phyloP scores from a whole-genome alignment of 345 rosid genomes.

The Pistacia integerrima region DNA sequence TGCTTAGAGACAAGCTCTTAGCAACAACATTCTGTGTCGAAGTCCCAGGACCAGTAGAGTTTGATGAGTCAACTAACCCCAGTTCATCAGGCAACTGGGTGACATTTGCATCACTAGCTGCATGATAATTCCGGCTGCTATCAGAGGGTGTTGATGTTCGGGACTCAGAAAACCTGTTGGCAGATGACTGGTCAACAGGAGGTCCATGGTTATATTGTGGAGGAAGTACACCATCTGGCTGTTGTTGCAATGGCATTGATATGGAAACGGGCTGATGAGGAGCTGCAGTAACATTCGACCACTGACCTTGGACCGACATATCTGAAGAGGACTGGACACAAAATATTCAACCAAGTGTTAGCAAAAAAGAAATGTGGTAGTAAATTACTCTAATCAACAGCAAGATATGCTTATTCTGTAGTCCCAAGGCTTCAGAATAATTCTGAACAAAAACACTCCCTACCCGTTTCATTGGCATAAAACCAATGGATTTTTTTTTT shows the following conservation, averaged over 20 bases:
- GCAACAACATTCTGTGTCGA: constrained; percentile 37
- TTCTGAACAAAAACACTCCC: background rate
- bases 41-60: constrained; percentile 37
- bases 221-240: constrained; percentile 46
- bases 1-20: constrained; percentile 40
- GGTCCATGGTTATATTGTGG: constrained; percentile 61
- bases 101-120: constrained; percentile 40
- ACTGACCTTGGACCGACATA: constrained; percentile 70
- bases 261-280: constrained; percentile 54
- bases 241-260: constrained; percentile 68
- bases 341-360: constrained; percentile 23
- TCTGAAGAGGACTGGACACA: constrained; percentile 68
- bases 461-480: background rate
- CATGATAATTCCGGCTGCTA: constrained; percentile 31
- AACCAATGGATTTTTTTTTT: background rate
- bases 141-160: constrained; percentile 46
- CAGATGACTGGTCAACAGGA: constrained; percentile 47
- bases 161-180: constrained; percentile 55
- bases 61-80: constrained; percentile 59
- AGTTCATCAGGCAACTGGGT: constrained; percentile 58
- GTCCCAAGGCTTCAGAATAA: background rate
- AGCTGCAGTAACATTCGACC: constrained; percentile 74
- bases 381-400: background rate
- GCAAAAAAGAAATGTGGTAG: background rate
- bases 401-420: background rate